Evolutionary conservation across 768 basidiomycete genomes (phyloP), one percentile per base, ranked within the genome.

Genomic region (Leccinum uliginosum): DNA sequence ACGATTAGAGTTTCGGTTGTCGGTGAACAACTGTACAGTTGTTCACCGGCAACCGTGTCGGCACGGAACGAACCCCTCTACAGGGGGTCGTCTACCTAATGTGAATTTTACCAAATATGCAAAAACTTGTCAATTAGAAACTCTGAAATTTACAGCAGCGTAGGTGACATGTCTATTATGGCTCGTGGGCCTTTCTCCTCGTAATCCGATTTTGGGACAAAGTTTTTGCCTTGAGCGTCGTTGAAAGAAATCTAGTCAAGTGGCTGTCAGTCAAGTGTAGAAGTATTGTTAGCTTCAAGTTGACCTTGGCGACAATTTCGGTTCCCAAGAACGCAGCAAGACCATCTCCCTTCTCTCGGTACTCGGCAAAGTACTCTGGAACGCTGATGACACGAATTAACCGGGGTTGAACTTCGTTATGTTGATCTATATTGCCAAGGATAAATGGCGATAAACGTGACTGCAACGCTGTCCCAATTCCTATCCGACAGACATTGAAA

Each of bases 321-420:
- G 84, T 78, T 1, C 92, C 92, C 55, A 94, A 73, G 76, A 93
- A 94, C 11, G 87, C 84, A 4, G 90, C 87, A 38, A 86, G 76
- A 2, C 87, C 87, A 53, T 92, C 90, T 2, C 91, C 92, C 45
- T 84, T 89, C 50, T 93, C 90, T 55, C 91, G 78, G 65, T 90
- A 97, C 68, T 95, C 92, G 8, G 89, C 86, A 68, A 93, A 97
- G 71, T 94, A 95, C 30, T 95, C 93, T 1, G 93, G 93, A 8
- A 93, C 80, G 34, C 75, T 80, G 50, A 91, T 67, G 6, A 84
- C 76, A 23, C 84, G 81, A 40, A 85, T 82, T 27, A 74, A 71
- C 29, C 83, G 81, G n/a, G 91, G 77, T 63, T 91, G 91, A 21
- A 88, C 74, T 11, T 92, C 89, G 30, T 83, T 86, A 50, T 79